Evolutionary conservation across 208 protist genomes (phyloP), one percentile per base, ranked within the genome.

Genomic region (Novymonas esmeraldas): DNA sequence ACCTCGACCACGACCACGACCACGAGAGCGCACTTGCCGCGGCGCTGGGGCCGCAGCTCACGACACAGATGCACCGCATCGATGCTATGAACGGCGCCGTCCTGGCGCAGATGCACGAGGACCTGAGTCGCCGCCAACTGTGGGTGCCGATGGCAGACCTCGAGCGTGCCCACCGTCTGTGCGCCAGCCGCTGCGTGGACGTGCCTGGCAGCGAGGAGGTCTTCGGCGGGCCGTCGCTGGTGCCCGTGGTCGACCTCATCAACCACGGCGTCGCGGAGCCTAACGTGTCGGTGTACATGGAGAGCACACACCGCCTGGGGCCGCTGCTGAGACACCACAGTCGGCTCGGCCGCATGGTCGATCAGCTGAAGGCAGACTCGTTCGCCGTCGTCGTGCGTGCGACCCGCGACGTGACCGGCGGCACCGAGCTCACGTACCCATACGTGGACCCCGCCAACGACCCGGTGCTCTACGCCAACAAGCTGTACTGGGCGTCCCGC

Each of bases 191-290:
- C 41, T 94, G 88, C 49, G 72, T 90, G 54, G 88, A 94, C 56
- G 70, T 92, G 1, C 83, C 85, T 2, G 52, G 61, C 38, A 75
- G 78, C 44, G 72, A 82, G n/a, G 68, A 82, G 16, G 66, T 92
- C 26, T 82, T 91, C 78, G 84, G 88, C 26, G 88, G 88, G 1
- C 85, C 88, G 1, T 82, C 85, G n/a, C 54, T 94, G 14, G 85
- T 94, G 46, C 88, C 88, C 0, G 72, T 94, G 64, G 73, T 89
- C 1, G 88, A 94, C 54, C 85, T 94, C 48, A 78, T 94, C 41
- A 94, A 94, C 49, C 88, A 94, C 68, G 73, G 70, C 45, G 72
- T 73, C 28, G 28, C 58, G 0, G 70, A 78, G 28, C 66, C 76
- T 0, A 91, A 89, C 70, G 70, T 90, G 2, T 60, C 57, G 14